Base-by-base conservation (phyloP, 2,329 filamentous ascomycete species). In the Fusarium tricinctum region DNA sequence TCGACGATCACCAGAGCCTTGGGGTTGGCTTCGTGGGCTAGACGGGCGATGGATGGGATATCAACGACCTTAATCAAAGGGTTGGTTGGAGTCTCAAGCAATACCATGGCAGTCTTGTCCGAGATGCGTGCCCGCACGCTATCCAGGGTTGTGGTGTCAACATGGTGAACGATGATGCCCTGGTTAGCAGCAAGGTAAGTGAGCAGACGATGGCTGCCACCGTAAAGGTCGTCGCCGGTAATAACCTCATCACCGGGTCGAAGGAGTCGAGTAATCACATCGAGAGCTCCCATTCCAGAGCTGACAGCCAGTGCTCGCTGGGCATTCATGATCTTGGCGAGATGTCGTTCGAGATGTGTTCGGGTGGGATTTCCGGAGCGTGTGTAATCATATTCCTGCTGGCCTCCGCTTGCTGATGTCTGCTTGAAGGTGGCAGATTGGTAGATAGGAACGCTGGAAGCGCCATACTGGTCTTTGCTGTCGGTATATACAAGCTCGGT, bases 391-490 rank as follows among this genome's bases (percentile, higher is more conserved):
- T 98, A 99, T 80, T 98, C 94, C 76, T 88, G 84, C 71, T 89
- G 92, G 63, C 93, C 93, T 62, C 92, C 93, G 45, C 81, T 86
- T 66, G 92, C 91, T 19, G 91, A 93, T 22, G 88, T 88, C 81
- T 98, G 96, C 83, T 99, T 99, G 85, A 99, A 99, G 38, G 96
- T 99, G 48, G 96, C 97, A 48, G 93, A 97, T 86, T 97, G 96
- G 81, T 99, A 99, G 77, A 99, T 98, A 54, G 96, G 96, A 74
- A 97, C 91, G 80, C 94, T 98, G 73, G 93, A 97, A 59, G 96
- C 89, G 77, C 97, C 97, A 84, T 98, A 97, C 83, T 99, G 96
- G 80, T 99, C 96, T 81, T 91, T 96, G 78, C 91, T 90, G 74
- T 99, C 96, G 51, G 95, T 98, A 80, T 95, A 98, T 63, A 99